Evolutionary conservation across 371 early-diverging fungal genomes (phyloP).

Genomic region (Mortierella sp.): DNA sequence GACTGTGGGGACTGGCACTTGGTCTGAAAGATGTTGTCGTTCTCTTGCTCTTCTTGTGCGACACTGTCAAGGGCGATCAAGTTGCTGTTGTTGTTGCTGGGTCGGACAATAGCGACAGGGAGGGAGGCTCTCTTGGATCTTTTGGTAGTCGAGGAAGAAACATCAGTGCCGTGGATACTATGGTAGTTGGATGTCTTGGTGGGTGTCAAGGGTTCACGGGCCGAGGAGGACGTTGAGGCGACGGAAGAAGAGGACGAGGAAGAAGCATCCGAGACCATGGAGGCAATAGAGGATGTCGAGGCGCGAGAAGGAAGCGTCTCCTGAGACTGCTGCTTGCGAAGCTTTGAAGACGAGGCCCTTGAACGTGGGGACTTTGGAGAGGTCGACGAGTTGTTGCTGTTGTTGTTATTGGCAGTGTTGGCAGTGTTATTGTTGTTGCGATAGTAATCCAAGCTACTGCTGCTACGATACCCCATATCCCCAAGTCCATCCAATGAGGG

Average conservation of each 20-base stretch:
- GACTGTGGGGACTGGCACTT: conserved; percentile 35
- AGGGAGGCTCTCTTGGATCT: neutral
- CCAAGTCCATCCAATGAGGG: conserved; percentile 51
- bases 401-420: neutral
- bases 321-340: conserved; percentile 31
- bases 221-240: conserved; percentile 20
- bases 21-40: neutral
- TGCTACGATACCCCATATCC: conserved; percentile 19
- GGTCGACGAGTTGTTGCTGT: neutral
- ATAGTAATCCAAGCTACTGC: conserved; percentile 27
- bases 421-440: conserved; percentile 8
- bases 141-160: neutral
- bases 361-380: neutral
- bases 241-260: conserved; percentile 17
- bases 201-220: conserved; percentile 35
- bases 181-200: conserved; percentile 36
- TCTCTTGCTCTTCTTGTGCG: conserved; percentile 5
- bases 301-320: conserved; percentile 20
- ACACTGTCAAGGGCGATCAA: conserved; percentile 2
- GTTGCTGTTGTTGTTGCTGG: conserved; percentile 1
- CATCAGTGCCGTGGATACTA: conserved; percentile 13
- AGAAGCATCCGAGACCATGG: conserved; percentile 35
- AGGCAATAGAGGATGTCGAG: conserved; percentile 37
- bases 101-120: neutral
- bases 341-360: neutral